Evolutionary conservation across 2,329 filamentous ascomycete species (phyloP).

Genomic region (Xylariaceae sp.): DNA sequence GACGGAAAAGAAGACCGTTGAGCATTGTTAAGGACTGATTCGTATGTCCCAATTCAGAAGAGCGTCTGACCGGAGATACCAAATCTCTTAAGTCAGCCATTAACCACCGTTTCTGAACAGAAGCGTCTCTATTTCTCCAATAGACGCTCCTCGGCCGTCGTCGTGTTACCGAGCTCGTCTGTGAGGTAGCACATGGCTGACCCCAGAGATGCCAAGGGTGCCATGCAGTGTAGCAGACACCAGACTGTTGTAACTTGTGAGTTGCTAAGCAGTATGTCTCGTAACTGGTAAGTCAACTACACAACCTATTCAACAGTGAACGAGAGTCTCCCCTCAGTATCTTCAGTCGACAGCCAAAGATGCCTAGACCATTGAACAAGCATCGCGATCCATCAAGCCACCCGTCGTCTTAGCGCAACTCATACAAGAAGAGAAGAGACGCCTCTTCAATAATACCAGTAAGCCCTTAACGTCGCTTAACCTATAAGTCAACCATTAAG

Average conservation of each 20-base stretch:
- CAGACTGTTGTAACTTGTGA: too few species aligned
- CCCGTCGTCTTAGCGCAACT: background rate
- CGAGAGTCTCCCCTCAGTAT: background rate
- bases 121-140: too few species aligned
- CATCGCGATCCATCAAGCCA: constrained; percentile 12
- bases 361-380: background rate
- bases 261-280: too few species aligned
- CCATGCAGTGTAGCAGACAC: background rate
- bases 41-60: too few species aligned
- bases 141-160: background rate
- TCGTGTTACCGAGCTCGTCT: background rate
- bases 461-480: background rate
- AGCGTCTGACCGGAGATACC: too few species aligned
- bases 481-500: too few species aligned
- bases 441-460: background rate
- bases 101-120: too few species aligned
- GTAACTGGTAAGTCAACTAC: too few species aligned
- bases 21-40: background rate
- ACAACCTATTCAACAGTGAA: too few species aligned
- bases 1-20: background rate
- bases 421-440: background rate
- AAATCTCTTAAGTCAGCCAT: too few species aligned
- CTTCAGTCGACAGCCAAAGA: background rate
- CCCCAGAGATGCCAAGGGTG: background rate
- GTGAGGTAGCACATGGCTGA: too few species aligned